Percentiles rank a stretch among this genome's conserved stretches.
Evolutionary conservation across 2,329 filamentous ascomycete genomes (phyloP).

Genomic region (Scedosporium apiospermum): DNA sequence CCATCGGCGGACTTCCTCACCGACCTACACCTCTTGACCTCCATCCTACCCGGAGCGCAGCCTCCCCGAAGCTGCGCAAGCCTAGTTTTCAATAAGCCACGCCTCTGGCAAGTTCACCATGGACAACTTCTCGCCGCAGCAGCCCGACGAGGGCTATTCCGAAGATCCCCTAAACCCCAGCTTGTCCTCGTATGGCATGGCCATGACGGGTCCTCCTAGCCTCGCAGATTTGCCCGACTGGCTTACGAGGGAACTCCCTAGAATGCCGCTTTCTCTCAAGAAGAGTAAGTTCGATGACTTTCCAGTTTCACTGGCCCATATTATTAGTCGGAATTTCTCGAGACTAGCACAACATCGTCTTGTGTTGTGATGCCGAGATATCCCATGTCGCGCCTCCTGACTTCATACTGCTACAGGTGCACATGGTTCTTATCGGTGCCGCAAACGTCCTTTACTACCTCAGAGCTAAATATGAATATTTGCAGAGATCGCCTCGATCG

Average conservation of each 20-base stretch:
- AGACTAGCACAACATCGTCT: not conserved
- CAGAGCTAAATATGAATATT: constrained; percentile 12
- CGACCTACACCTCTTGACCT: not conserved
- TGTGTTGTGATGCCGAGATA: not conserved
- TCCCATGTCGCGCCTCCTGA: too few species aligned
- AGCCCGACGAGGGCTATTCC: constrained; percentile 80
- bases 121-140: constrained; percentile 29
- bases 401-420: not conserved
- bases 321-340: not conserved
- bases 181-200: constrained; percentile 17
- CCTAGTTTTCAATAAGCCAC: not conserved
- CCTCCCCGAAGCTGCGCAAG: too few species aligned
- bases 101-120: not conserved
- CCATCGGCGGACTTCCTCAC: not conserved
- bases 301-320: not conserved
- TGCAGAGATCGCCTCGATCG: constrained; percentile 68
- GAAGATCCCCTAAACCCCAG: constrained; percentile 55
- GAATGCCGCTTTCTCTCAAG: constrained; percentile 38
- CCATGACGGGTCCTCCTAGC: constrained; percentile 24
- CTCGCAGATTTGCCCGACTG: constrained; percentile 37
- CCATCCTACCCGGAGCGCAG: not conserved
- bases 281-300: constrained; percentile 28
- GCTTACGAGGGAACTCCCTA: constrained; percentile 39
- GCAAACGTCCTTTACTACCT: not conserved
- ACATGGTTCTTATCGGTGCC: constrained; percentile 5